Evolutionary conservation across 1,284 basidiomycete species (phyloP).

Genomic region (Ceratobasidium sp.): DNA sequence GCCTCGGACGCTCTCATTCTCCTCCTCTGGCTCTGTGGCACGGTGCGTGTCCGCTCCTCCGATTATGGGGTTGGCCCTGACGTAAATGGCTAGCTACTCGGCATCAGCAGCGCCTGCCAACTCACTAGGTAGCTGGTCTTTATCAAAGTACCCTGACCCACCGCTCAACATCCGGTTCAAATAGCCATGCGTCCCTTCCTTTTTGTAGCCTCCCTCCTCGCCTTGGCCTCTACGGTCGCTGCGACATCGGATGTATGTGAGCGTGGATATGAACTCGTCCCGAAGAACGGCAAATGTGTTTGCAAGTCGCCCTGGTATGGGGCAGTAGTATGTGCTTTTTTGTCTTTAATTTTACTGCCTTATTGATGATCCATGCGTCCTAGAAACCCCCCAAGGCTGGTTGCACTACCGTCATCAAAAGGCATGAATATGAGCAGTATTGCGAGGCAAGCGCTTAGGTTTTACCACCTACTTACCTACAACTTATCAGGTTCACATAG

Average conservation of each 20-base stretch:
- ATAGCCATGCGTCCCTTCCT: constrained; percentile 28
- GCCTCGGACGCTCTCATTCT: not conserved
- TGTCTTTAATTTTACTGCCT: no score
- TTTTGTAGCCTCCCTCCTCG: constrained; percentile 7
- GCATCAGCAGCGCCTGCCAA: not conserved
- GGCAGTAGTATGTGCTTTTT: no score
- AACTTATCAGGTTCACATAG: not conserved
- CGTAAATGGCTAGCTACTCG: not conserved
- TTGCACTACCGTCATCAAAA: no score
- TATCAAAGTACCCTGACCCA: no score
- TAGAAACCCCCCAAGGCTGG: no score
- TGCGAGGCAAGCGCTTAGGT: no score
- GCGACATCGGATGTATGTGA: not conserved
- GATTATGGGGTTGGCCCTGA: not conserved
- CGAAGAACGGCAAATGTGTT: not conserved
- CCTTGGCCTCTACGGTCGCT: constrained; percentile 3
- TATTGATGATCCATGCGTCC: no score
- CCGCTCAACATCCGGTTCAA: not conserved
- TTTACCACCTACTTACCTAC: no score
- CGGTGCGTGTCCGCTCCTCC: not conserved
- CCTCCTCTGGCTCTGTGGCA: not conserved
- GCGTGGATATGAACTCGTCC: not conserved
- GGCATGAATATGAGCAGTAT: no score
- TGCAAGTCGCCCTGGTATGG: not conserved
- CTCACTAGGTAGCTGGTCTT: not conserved